Percentiles rank a stretch among this genome's conserved stretches.
These are phyloP conservation scores for Wickerhamiella slavikovae DNA, from an alignment of 805 yeast genomes.

Conservation along the genomic window DNA sequence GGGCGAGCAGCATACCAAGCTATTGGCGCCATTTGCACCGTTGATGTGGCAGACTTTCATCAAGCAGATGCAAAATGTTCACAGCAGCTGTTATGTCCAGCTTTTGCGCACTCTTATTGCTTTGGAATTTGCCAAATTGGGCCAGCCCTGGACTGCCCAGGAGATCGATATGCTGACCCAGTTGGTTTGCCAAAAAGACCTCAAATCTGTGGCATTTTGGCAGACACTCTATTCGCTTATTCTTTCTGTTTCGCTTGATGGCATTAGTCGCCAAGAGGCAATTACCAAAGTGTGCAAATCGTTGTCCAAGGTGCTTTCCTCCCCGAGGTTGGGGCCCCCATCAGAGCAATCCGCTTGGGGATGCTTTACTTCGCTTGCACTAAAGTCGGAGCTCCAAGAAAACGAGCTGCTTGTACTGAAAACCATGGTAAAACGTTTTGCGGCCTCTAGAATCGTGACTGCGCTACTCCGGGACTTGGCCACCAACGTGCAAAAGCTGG, in stretches of 20 bases:
- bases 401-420: neutral
- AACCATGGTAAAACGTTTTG: neutral
- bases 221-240: slow-evolving; percentile 9
- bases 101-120: slow-evolving; percentile 19
- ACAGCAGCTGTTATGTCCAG: slow-evolving; percentile 7
- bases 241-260: neutral
- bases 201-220: slow-evolving; percentile 9
- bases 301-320: slow-evolving; percentile 5
- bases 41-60: slow-evolving; percentile 8
- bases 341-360: slow-evolving; percentile 12
- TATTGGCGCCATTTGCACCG: slow-evolving; percentile 4
- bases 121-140: slow-evolving; percentile 24
- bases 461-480: neutral
- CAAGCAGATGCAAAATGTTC: slow-evolving; percentile 11
- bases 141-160: slow-evolving; percentile 11
- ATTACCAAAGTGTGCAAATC: slow-evolving; percentile 4
- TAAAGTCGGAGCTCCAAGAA: neutral
- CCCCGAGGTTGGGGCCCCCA: slow-evolving; percentile 3
- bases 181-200: slow-evolving; percentile 5
- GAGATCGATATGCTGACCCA: slow-evolving; percentile 7
- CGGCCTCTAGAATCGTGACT: neutral
- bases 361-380: slow-evolving; percentile 9
- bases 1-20: slow-evolving; percentile 15
- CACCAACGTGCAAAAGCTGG: neutral
- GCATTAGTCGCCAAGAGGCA: neutral